Conservation (phyloP, 1,284 basidiomycete species). For the Waitea zeae region DNA sequence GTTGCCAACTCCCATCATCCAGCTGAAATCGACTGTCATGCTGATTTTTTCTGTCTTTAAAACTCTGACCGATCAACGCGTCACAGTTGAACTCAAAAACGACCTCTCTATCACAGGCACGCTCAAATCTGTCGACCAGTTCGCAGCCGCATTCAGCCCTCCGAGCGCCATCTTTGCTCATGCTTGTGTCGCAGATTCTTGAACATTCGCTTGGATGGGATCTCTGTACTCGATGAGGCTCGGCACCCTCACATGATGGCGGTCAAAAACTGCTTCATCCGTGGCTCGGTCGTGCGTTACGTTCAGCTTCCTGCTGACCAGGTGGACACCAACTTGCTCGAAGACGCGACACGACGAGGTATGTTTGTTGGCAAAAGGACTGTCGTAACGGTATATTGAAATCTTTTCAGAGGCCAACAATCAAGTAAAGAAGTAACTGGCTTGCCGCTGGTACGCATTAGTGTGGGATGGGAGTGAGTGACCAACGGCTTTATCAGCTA, state of each 20-base stretch:
- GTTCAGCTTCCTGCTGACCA: slow-evolving; percentile 87
- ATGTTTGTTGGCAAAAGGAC: slow-evolving; percentile 12
- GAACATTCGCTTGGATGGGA: slow-evolving; percentile 92
- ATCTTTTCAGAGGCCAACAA: slow-evolving; percentile 6
- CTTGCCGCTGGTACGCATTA: too few relatives aligned
- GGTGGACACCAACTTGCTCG: slow-evolving; percentile 90
- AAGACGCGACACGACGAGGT: slow-evolving; percentile 97
- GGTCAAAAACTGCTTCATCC: slow-evolving; percentile 97
- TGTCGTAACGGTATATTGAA: slow-evolving; percentile 4
- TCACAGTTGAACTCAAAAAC: slow-evolving; percentile 98
- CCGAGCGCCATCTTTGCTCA: slow-evolving; percentile 1
- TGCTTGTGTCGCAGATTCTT: slow-evolving; percentile 52
- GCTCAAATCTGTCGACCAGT: slow-evolving; percentile 98
- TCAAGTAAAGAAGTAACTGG: too few relatives aligned
- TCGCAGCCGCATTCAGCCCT: slow-evolving; percentile 14
- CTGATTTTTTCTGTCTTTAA: slow-evolving; percentile 98
- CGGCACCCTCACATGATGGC: slow-evolving; percentile 99
- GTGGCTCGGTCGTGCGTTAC: slow-evolving; percentile 95
- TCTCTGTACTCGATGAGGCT: slow-evolving; percentile 84
- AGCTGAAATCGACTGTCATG: too few relatives aligned
- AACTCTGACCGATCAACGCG: slow-evolving; percentile 92
- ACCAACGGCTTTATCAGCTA: too few relatives aligned
- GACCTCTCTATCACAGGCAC: slow-evolving; percentile 95
- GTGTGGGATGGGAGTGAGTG: too few relatives aligned
- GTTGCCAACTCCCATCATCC: too few relatives aligned